Percentiles rank a stretch among this genome's conserved stretches.
Evolutionary conservation across 2,329 filamentous ascomycete genomes (phyloP).

Genomic region (Graphium sp.): DNA sequence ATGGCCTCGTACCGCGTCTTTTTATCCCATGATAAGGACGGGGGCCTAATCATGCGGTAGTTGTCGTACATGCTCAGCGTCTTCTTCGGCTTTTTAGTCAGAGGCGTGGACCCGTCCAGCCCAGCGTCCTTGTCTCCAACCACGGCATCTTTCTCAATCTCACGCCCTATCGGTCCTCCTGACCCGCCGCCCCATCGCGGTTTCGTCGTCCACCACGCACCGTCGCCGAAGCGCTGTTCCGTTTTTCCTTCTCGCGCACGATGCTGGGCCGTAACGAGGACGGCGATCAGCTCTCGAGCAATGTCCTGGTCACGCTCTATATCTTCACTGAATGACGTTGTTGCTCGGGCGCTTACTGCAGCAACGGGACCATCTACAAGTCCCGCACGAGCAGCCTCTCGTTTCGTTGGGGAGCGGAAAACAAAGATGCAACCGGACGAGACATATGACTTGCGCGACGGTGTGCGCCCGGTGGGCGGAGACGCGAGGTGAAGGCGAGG

Average conservation of each 20-base stretch:
- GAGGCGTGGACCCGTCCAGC: conserved; percentile 12
- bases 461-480: conserved; percentile 11
- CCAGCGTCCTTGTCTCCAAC: conserved; percentile 27
- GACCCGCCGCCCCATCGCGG: conserved; percentile 46
- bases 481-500: conserved; percentile 38
- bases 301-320: conserved; percentile 46
- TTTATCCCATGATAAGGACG: conserved; percentile 40
- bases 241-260: conserved; percentile 37
- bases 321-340: conserved; percentile 31
- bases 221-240: conserved; percentile 39
- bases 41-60: conserved; percentile 44
- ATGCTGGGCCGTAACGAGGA: conserved; percentile 46
- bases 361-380: conserved; percentile 45
- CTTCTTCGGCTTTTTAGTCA: conserved; percentile 32
- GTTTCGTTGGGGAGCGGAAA: conserved; percentile 41
- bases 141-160: conserved; percentile 31
- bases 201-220: conserved; percentile 43
- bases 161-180: conserved; percentile 45
- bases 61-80: conserved; percentile 43
- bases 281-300: conserved; percentile 41
- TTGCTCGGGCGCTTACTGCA: conserved; percentile 39
- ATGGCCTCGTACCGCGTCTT: conserved; percentile 41
- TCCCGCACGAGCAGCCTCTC: conserved; percentile 40
- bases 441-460: conserved; percentile 32
- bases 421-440: conserved; percentile 42